Conservation (phyloP, 805 yeast genomes). For the Sugiyamaella marilandica region DNA sequence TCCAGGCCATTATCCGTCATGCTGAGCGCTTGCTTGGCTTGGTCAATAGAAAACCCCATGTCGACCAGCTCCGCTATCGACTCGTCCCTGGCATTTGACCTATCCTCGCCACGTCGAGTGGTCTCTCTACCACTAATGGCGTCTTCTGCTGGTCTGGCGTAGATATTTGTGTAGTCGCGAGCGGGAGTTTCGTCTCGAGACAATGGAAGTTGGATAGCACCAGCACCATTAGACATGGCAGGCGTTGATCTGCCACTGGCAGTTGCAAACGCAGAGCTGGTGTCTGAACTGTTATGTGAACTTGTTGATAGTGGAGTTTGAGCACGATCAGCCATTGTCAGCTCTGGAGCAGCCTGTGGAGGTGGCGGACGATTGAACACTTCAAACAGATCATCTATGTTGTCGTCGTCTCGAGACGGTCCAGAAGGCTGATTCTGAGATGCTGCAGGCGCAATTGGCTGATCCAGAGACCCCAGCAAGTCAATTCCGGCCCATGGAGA, state of each 20-base stretch:
- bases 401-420: conserved; percentile 1
- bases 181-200: background rate
- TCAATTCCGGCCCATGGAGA: conserved; percentile 28
- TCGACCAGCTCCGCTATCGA: conserved; percentile 67
- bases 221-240: background rate
- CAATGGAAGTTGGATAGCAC: background rate
- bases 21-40: conserved; percentile 55
- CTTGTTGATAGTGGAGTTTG: background rate
- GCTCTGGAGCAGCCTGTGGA: conserved; percentile 4
- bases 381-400: conserved; percentile 23
- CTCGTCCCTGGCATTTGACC: conserved; percentile 18
- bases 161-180: background rate
- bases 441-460: background rate
- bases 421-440: conserved; percentile 5
- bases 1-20: conserved; percentile 49
- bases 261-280: background rate
- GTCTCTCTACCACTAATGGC: background rate
- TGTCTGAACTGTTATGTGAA: background rate
- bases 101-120: background rate
- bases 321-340: background rate
- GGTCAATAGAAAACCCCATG: conserved; percentile 69
- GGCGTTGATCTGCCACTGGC: background rate
- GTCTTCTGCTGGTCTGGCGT: background rate
- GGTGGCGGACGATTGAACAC: conserved; percentile 21
- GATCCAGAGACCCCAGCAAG: conserved; percentile 19